Evolutionary conservation across 805 yeast genomes (phyloP).

Genomic region (Metschnikowia corniflorae): DNA sequence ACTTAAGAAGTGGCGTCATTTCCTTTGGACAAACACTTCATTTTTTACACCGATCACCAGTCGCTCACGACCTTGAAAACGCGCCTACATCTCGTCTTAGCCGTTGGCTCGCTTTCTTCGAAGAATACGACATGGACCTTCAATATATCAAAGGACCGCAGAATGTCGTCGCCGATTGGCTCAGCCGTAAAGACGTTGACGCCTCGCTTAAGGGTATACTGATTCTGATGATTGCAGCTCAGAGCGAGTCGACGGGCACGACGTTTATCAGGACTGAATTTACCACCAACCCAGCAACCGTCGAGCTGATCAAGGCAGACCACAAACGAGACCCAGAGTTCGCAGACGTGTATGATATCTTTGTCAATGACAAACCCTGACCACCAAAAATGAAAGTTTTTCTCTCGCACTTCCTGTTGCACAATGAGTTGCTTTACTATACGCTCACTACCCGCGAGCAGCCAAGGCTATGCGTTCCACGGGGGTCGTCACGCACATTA

Average conservation of each 20-base stretch:
- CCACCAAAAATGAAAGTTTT: neutral
- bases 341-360: neutral
- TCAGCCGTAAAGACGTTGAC: constrained; percentile 1
- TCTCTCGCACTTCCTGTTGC: neutral
- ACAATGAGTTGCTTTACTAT: neutral
- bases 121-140: constrained; percentile 1
- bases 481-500: neutral
- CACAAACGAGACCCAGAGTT: too few relatives aligned
- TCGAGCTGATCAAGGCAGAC: neutral
- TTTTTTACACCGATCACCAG: constrained; percentile 3
- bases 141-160: neutral
- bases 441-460: neutral
- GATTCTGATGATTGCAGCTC: neutral
- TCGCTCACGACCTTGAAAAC: neutral
- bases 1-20: constrained; percentile 3
- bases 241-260: neutral
- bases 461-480: neutral
- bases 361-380: neutral
- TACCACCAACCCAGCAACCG: too few relatives aligned
- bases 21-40: constrained; percentile 4
- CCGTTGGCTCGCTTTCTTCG: constrained; percentile 1
- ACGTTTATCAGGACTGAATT: neutral
- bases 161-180: constrained; percentile 4
- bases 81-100: neutral
- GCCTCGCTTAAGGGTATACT: neutral